These are phyloP conservation scores for Aspergillus glaucus DNA, from an alignment of 2,329 filamentous ascomycete species.

Conservation along the genomic window DNA sequence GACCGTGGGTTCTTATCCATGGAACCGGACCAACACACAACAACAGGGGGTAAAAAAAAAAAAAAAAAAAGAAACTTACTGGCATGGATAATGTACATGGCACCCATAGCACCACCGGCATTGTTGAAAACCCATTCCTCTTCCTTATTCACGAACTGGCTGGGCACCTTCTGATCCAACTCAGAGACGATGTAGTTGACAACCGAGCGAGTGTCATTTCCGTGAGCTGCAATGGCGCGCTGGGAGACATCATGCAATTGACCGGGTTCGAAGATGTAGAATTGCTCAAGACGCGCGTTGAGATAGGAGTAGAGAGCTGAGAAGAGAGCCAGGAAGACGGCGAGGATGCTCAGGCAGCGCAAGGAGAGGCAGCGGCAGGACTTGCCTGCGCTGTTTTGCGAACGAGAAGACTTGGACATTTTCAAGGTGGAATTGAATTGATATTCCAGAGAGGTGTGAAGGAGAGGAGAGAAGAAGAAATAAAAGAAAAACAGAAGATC, in stretches of 20 bases:
- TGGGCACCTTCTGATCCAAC: constrained; percentile 48
- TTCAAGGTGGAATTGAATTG: constrained; percentile 1
- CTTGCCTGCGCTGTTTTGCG: constrained; percentile 8
- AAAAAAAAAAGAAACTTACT: constrained; percentile 46
- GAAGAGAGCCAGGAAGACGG: constrained; percentile 30
- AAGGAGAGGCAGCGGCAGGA: constrained; percentile 21
- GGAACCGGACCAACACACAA: neutral
- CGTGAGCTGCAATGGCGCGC: constrained; percentile 61
- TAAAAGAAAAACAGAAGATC: constrained; percentile 6
- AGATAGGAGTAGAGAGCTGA: constrained; percentile 32
- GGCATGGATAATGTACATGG: constrained; percentile 83
- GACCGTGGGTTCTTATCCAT: neutral
- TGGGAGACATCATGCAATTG: constrained; percentile 64
- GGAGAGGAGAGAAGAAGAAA: neutral
- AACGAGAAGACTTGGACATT: constrained; percentile 3
- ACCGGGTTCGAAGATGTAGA: constrained; percentile 69
- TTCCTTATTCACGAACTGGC: constrained; percentile 56
- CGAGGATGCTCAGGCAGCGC: constrained; percentile 25
- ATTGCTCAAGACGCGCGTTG: constrained; percentile 35
- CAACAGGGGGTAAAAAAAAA: neutral
- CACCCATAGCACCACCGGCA: constrained; percentile 84
- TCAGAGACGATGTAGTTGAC: constrained; percentile 65
- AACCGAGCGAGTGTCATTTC: constrained; percentile 66
- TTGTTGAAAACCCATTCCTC: constrained; percentile 93
- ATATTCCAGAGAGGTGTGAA: constrained; percentile 2